A percentile compares a stretch with the other conserved stretches of the same genome.
Evolutionary conservation across 1,284 basidiomycete genomes (phyloP).

Genomic region (Spongiforma sp.): DNA sequence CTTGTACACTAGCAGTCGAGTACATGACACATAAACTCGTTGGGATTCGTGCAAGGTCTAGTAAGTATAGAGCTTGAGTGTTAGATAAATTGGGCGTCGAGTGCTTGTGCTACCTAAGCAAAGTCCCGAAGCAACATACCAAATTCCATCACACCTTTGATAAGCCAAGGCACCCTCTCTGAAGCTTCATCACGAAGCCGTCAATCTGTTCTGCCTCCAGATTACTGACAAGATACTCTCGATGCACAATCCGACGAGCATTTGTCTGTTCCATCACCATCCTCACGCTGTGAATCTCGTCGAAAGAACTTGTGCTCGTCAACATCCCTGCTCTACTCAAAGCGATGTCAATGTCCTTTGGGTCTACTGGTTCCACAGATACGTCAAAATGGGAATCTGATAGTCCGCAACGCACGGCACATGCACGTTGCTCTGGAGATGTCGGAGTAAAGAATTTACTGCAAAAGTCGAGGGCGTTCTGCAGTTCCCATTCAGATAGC

Average conservation of each 20-base stretch:
- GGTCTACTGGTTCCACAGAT: slow-evolving; percentile 49
- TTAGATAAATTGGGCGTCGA: no score
- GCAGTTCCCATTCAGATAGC: slow-evolving; percentile 72
- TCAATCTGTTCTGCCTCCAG: slow-evolving; percentile 55
- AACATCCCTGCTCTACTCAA: no score
- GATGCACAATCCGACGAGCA: slow-evolving; percentile 55
- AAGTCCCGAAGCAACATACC: no score
- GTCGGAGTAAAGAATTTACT: slow-evolving; percentile 63
- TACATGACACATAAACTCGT: no score
- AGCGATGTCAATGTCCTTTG: slow-evolving; percentile 43
- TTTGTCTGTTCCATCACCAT: slow-evolving; percentile 59
- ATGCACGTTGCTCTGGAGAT: slow-evolving; percentile 52
- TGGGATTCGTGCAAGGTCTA: no score
- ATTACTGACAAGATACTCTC: slow-evolving; percentile 58
- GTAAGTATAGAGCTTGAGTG: no score
- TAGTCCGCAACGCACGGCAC: slow-evolving; percentile 18
- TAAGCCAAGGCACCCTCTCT: slow-evolving; percentile 54
- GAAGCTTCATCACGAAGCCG: slow-evolving; percentile 53
- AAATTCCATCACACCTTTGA: slow-evolving; percentile 10
- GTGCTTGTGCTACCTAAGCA: no score
- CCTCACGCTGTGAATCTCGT: slow-evolving; percentile 39
- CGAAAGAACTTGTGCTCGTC: slow-evolving; percentile 5
- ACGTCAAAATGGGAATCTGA: slow-evolving; percentile 51
- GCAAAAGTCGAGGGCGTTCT: slow-evolving; percentile 66
- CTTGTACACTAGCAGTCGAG: no score